Base-by-base conservation (phyloP, 2,329 filamentous ascomycete species). In the Acephala macrosclerotiorum region DNA sequence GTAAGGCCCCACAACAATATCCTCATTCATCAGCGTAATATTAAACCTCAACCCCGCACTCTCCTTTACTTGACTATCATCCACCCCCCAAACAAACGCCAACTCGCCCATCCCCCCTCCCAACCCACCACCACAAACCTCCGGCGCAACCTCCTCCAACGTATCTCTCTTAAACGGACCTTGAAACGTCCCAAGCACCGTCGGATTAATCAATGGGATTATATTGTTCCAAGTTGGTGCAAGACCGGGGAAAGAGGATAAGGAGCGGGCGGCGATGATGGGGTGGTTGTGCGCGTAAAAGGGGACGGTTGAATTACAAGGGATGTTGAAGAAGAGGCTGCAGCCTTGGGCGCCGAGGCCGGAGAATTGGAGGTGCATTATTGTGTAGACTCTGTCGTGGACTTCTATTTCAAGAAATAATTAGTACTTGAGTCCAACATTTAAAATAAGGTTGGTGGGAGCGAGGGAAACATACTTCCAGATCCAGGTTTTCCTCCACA, bases 1-100 rank as follows among this genome's bases (percentile, higher is more conserved):
- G 35, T 56, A 56, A 35, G 26, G 18, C 18, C 51, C 51, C 35
- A 56, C 25, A 35, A 56, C 51, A 56, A 56, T 56, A 36, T 56
- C 51, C 26, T 22, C 11, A 35, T 56, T 56, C 51, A 56, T 56
- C 25, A 56, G 20, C 33, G 51, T 56, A 8, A 22, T n/a, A 36
- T 56, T 56, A n/a, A n/a, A 56, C 33, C 9, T 56, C 51, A 56
- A 33, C 51, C 26, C 25, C 25, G 26, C 25, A 35, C 25, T 56
- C 18, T 56, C 25, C 26, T 35, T 35, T 9, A 56, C 51, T 9
- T 33, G 29, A 8, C 51, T 35, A 18, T 56, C 51, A 56, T 35
- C 51, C 26, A 56, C n/a, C 3, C 51, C n/a, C 25, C 18, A 56
- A 22, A 56, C 51, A 35, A 35, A 56, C 33, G 51, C 51, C 12